Evolutionary conservation across 2,329 filamentous ascomycete species (phyloP).

Genomic region (Colletotrichum plurivorum): DNA sequence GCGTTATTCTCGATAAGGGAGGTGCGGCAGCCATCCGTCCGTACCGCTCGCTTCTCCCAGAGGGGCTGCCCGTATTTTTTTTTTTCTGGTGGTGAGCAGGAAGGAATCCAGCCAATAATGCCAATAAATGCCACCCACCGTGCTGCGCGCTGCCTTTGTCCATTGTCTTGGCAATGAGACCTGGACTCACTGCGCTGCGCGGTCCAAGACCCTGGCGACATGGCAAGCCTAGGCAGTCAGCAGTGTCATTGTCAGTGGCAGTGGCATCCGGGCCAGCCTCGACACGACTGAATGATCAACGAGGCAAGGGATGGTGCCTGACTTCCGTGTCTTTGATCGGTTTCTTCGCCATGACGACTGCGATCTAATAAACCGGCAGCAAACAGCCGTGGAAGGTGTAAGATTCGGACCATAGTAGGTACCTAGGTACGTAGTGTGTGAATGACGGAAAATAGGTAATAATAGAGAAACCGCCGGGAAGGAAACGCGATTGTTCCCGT

Average conservation of each 20-base stretch:
- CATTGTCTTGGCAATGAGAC: conserved; percentile 29
- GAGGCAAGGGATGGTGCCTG: neutral
- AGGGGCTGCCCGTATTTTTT: no score
- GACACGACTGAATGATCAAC: conserved; percentile 7
- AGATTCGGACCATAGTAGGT: no score
- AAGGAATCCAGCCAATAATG: conserved; percentile 1
- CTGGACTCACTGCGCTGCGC: neutral
- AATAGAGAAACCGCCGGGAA: neutral
- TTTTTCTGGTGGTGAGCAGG: neutral
- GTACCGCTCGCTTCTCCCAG: conserved; percentile 3
- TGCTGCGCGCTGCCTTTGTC: conserved; percentile 24
- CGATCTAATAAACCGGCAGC: no score
- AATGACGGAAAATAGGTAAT: neutral
- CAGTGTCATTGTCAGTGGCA: no score
- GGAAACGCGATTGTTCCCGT: neutral
- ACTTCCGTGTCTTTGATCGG: no score
- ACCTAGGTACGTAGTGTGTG: no score
- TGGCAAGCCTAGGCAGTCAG: no score
- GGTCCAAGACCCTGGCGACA: conserved; percentile 2
- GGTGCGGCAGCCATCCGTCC: conserved; percentile 19
- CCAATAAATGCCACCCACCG: conserved; percentile 25
- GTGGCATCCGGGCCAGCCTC: neutral
- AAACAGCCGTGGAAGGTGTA: no score
- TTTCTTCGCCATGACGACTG: no score
- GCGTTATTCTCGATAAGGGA: conserved; percentile 18